Conservation (phyloP, 2,329 filamentous ascomycete species). For the Ascomycota sp. region DNA sequence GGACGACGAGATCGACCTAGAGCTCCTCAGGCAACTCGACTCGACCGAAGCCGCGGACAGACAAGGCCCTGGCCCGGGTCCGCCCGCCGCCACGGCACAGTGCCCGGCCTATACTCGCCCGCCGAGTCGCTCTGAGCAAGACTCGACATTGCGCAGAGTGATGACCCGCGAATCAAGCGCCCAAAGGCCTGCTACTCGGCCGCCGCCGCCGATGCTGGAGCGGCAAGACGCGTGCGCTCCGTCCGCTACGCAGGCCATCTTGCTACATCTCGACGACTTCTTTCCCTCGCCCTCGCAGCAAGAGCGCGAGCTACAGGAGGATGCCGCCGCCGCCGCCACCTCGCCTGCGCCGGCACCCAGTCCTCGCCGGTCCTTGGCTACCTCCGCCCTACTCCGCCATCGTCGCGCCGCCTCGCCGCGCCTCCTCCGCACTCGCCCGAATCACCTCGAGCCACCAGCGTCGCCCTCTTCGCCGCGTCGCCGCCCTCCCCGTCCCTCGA, state of each 20-base stretch:
- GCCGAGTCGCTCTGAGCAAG: no score
- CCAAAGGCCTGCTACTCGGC: background rate
- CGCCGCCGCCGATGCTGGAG: constrained; percentile 5
- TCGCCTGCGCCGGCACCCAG: no score
- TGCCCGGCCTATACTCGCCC: no score
- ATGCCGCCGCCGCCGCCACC: constrained; percentile 1
- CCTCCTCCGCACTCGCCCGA: no score
- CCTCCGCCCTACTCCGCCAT: no score
- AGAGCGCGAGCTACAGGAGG: constrained; percentile 27
- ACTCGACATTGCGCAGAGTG: no score
- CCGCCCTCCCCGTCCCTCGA: background rate
- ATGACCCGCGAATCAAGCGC: background rate
- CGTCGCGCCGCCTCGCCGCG: no score
- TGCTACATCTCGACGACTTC: constrained; percentile 30
- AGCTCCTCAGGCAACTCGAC: constrained; percentile 5
- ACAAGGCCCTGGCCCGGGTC: background rate
- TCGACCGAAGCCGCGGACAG: constrained; percentile 1
- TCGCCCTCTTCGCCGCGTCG: background rate
- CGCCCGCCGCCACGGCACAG: no score
- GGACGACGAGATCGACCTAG: constrained; percentile 8
- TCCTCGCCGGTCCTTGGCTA: no score
- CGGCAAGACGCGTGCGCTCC: no score
- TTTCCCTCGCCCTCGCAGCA: constrained; percentile 37
- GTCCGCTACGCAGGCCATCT: constrained; percentile 30
- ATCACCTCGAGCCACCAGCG: constrained; percentile 4